Conservation (phyloP, 129 eudicot species). For the Silybum marianum region DNA sequence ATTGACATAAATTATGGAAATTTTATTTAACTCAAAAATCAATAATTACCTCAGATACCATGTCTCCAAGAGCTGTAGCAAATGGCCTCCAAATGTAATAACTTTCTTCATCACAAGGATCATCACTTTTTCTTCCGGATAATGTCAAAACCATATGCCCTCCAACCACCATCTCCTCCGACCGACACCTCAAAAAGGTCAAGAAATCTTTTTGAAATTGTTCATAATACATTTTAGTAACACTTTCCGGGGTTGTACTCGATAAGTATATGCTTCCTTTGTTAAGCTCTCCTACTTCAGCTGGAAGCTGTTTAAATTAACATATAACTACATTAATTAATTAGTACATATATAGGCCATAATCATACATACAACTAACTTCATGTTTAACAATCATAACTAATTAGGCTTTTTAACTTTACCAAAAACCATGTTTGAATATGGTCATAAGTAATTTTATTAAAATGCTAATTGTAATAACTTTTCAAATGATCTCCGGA, state of each 20-base stretch:
- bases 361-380: too few relatives aligned
- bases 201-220: constrained; percentile 46
- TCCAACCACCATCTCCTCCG: constrained; percentile 41
- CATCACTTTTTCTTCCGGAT: constrained; percentile 37
- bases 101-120: constrained; percentile 43
- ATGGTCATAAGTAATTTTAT: too few relatives aligned
- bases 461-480: too few relatives aligned
- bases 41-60: constrained; percentile 55
- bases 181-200: constrained; percentile 38
- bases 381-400: too few relatives aligned
- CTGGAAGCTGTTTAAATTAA: constrained; percentile 43
- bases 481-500: too few relatives aligned
- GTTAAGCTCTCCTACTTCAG: constrained; percentile 46
- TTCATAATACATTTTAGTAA: constrained; percentile 27
- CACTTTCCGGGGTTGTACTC: constrained; percentile 32
- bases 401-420: too few relatives aligned
- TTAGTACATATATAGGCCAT: too few relatives aligned
- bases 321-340: too few relatives aligned
- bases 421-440: too few relatives aligned
- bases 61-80: constrained; percentile 50
- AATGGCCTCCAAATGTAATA: constrained; percentile 60
- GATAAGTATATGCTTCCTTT: constrained; percentile 47
- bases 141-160: constrained; percentile 64
- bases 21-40: background rate
- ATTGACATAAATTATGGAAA: background rate